These are phyloP conservation scores for Xylariaceae sp. DNA, from an alignment of 2,329 filamentous ascomycete species.

Conservation along the genomic window DNA sequence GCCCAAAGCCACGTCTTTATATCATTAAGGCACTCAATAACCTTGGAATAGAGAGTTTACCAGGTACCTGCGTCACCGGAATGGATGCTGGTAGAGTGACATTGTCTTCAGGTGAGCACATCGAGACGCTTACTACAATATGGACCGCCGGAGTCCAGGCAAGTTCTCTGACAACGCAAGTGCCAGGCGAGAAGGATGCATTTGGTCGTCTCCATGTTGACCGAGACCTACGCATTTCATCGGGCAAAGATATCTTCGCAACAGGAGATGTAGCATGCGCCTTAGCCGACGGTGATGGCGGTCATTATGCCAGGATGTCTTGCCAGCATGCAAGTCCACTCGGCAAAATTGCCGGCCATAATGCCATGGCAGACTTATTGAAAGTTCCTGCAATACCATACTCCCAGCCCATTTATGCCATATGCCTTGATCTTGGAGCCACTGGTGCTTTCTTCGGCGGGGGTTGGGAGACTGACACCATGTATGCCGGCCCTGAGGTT, in stretches of 20 bases:
- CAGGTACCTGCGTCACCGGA: conserved; percentile 2
- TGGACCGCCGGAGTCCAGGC: conserved; percentile 20
- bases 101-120: conserved; percentile 18
- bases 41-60: conserved; percentile 11
- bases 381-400: conserved; percentile 10
- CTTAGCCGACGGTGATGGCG: conserved; percentile 4
- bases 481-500: background rate
- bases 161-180: conserved; percentile 10
- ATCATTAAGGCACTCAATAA: conserved; percentile 12
- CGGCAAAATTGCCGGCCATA: conserved; percentile 17
- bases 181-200: conserved; percentile 10
- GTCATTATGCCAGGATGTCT: conserved; percentile 17
- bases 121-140: conserved; percentile 18
- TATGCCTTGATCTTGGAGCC: conserved; percentile 18
- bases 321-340: conserved; percentile 19
- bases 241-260: conserved; percentile 11
- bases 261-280: conserved; percentile 17
- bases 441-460: conserved; percentile 12
- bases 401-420: conserved; percentile 12
- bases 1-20: conserved; percentile 8
- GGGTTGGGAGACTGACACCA: conserved; percentile 13
- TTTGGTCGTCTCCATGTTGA: conserved; percentile 16
- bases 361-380: conserved; percentile 17
- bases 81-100: conserved; percentile 16
- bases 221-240: conserved; percentile 14